These are phyloP conservation scores for Stagonosporopsis chrysanthemi DNA, from an alignment of 2,329 filamentous ascomycete species.

Conservation along the genomic window DNA sequence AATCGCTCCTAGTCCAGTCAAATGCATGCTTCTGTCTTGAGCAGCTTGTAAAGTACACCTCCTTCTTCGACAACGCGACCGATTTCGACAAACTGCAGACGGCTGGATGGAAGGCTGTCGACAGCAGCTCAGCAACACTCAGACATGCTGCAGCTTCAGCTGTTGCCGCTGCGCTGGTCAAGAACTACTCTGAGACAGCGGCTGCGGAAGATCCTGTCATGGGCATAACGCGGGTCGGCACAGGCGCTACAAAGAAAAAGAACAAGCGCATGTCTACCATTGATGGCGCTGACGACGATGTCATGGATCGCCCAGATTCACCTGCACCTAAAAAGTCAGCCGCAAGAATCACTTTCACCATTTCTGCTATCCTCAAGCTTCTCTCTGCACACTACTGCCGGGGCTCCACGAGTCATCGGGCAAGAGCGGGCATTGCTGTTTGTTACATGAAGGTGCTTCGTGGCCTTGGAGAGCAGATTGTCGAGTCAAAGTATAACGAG, in stretches of 20 bases:
- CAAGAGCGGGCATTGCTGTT: slow-evolving; percentile 81
- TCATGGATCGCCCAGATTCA: slow-evolving; percentile 71
- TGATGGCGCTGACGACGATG: slow-evolving; percentile 76
- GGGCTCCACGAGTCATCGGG: slow-evolving; percentile 77
- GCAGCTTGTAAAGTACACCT: slow-evolving; percentile 72
- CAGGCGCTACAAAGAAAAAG: slow-evolving; percentile 69
- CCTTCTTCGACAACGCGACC: slow-evolving; percentile 84
- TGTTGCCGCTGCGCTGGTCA: slow-evolving; percentile 81
- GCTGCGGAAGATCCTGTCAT: slow-evolving; percentile 50
- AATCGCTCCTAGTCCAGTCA: slow-evolving; percentile 80
- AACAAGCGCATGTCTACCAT: slow-evolving; percentile 71
- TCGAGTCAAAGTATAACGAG: slow-evolving; percentile 81
- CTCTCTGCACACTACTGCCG: slow-evolving; percentile 83
- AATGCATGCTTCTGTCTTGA: slow-evolving; percentile 82
- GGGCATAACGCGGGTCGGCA: slow-evolving; percentile 52
- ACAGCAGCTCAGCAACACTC: slow-evolving; percentile 76
- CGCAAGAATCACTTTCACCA: slow-evolving; percentile 73
- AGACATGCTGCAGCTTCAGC: slow-evolving; percentile 87
- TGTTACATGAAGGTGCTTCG: slow-evolving; percentile 86
- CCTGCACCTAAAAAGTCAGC: slow-evolving; percentile 77
- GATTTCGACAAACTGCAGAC: slow-evolving; percentile 91
- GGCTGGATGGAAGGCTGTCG: slow-evolving; percentile 84
- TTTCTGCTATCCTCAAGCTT: slow-evolving; percentile 79
- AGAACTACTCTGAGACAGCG: slow-evolving; percentile 73
- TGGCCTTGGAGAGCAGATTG: slow-evolving; percentile 78